Base-by-base conservation (phyloP, 768 basidiomycete species). In the Suillus weaverae region DNA sequence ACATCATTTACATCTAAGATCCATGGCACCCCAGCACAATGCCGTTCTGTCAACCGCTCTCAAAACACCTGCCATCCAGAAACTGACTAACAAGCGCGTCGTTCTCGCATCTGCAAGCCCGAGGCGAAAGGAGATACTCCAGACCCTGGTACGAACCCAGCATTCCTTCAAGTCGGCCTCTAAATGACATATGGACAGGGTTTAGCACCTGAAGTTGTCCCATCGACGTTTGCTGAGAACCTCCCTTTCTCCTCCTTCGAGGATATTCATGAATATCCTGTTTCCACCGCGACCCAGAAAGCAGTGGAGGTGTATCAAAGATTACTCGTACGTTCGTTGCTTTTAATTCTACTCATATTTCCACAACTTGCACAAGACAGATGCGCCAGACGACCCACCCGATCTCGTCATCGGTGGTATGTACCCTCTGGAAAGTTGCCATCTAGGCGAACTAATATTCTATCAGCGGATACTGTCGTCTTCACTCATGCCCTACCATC, bases 391-490 rank as follows among this genome's bases (percentile, higher is more conserved):
- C 6, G 85, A 92, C 69, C 79, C 88, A 0, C 89, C 92, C 0
- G 91, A 93, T 76, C 81, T 95, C 16, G 92, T 95, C 38, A 92
- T 94, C 64, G 86, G 84, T 39, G 90, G 91, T 89, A 59, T 64
- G 81, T 60, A 8, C 41, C 55, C 35, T 46, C 13, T 32, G 39
- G 2, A 38, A 26, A 53, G 10, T 63, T 30, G 8, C 16, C 63
- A 39, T 35, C 32, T 33, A 54, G 44, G 38, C 33, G 32, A 51
- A 63, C 26, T 67, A 53, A 30, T 44, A 36, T 59, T 26, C 38
- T 48, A 1, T 50, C 73, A 95, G 97, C 97, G 67, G 97, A 99
- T 74, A 99, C 97, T 0, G 89, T 99, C 16, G 95, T 99, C n/a
- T 80, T 99, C 48, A 90, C 89, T 5, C 91, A 91, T 69, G 83